Evolutionary conservation across 306 rosid genomes (phyloP).

Genomic region (Lithocarpus polystachyus): DNA sequence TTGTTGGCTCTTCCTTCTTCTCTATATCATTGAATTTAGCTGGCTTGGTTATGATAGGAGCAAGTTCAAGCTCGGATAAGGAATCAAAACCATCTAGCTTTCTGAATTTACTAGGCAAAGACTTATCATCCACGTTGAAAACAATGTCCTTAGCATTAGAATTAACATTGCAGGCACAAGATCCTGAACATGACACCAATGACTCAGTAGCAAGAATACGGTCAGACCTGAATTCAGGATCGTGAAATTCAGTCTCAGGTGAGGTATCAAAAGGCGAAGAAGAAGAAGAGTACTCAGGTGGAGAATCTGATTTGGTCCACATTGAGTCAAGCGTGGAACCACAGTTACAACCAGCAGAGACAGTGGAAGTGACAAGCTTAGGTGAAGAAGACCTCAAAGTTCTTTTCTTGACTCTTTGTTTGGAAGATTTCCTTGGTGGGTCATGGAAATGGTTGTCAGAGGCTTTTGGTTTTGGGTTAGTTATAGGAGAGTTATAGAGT

Average conservation of each 20-base stretch:
- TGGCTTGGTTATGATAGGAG: slow-evolving; percentile 73
- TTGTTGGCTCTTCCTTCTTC: slow-evolving; percentile 28
- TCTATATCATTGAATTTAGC: slow-evolving; percentile 31
- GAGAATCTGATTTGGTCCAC: slow-evolving; percentile 53
- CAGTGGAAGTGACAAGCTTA: slow-evolving; percentile 34
- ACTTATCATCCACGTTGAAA: slow-evolving; percentile 49
- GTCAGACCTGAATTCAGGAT: slow-evolving; percentile 71
- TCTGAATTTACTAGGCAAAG: slow-evolving; percentile 33
- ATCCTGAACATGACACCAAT: slow-evolving; percentile 12
- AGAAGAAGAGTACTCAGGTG: slow-evolving; percentile 37
- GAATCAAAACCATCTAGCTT: slow-evolving; percentile 37
- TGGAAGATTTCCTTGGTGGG: slow-evolving; percentile 53
- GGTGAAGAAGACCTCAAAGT: slow-evolving; percentile 29
- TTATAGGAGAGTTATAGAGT: slow-evolving; percentile 32
- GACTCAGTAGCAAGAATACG: slow-evolving; percentile 52
- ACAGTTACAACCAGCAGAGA: slow-evolving; percentile 49
- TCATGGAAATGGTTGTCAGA: slow-evolving; percentile 28
- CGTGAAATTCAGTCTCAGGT: slow-evolving; percentile 35
- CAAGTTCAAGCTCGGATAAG: slow-evolving; percentile 46
- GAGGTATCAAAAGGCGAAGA: slow-evolving; percentile 33
- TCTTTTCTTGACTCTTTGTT: slow-evolving; percentile 39
- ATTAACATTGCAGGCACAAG: slow-evolving; percentile 11
- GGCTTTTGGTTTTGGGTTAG: slow-evolving; percentile 19
- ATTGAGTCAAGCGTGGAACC: slow-evolving; percentile 49
- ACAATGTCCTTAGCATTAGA: slow-evolving; percentile 47